Evolutionary conservation across 2,329 filamentous ascomycete species (phyloP).

Genomic region (Pseudogymnoascus sp.): DNA sequence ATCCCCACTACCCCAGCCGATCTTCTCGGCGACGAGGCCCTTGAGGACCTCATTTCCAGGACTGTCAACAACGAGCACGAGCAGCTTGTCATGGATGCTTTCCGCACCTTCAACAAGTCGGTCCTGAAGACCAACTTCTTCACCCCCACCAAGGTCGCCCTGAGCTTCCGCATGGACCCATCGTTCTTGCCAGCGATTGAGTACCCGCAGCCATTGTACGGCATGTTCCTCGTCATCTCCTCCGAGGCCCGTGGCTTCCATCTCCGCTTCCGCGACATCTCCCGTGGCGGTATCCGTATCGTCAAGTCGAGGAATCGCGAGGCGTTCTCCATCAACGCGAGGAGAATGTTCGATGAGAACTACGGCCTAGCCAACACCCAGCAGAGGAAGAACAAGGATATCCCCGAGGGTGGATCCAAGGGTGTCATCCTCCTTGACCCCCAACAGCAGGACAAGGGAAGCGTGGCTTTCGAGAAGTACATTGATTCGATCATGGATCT

Average conservation of each 20-base stretch:
- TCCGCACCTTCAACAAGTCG: conserved; percentile 89
- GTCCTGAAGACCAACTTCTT: conserved; percentile 94
- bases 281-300: conserved; percentile 93
- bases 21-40: conserved; percentile 66
- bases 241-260: conserved; percentile 97
- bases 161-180: conserved; percentile 91
- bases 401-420: conserved; percentile 96
- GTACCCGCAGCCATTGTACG: conserved; percentile 88
- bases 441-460: conserved; percentile 87
- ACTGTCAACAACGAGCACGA: conserved; percentile 91
- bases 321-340: conserved; percentile 91
- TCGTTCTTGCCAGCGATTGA: conserved; percentile 83
- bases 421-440: conserved; percentile 93
- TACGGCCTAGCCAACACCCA: conserved; percentile 97
- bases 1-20: conserved; percentile 53
- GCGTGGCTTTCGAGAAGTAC: conserved; percentile 97
- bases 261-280: conserved; percentile 92
- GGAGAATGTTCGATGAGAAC: conserved; percentile 96
- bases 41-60: conserved; percentile 71
- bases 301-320: conserved; percentile 97
- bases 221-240: conserved; percentile 98
- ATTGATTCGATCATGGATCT: conserved; percentile 98
- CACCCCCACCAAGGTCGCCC: conserved; percentile 94
- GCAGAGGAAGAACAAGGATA: conserved; percentile 99
- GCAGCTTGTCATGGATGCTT: conserved; percentile 95